Evolutionary conservation across 208 protist species (phyloP).

Genomic region (Leishmania gerbilli): DNA sequence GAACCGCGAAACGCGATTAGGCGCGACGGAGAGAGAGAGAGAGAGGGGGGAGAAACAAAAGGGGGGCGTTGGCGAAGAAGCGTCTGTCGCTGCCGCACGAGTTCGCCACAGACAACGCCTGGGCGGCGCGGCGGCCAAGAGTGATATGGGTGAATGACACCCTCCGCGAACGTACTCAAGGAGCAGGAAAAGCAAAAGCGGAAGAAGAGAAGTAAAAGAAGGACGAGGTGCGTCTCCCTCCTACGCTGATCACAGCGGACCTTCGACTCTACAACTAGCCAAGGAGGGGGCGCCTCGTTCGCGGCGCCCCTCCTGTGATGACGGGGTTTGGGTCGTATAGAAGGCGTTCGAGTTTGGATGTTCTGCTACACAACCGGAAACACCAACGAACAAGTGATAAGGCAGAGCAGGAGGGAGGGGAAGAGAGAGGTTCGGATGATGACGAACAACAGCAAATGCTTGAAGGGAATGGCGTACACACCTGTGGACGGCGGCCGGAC

Average conservation of each 20-base stretch:
- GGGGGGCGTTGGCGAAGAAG: not conserved
- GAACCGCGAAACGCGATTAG: not conserved
- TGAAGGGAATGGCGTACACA: not conserved
- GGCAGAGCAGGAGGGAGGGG: not conserved
- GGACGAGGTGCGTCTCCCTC: not conserved
- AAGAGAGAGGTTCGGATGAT: not conserved
- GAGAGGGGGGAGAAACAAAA: not conserved
- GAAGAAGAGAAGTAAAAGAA: conserved; percentile 9
- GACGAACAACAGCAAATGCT: conserved; percentile 3
- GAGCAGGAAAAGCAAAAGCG: not conserved
- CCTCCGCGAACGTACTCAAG: not conserved
- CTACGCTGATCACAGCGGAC: not conserved
- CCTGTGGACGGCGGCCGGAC: not conserved
- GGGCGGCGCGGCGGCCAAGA: not conserved
- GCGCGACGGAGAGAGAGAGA: not conserved
- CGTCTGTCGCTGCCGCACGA: not conserved
- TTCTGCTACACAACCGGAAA: not conserved
- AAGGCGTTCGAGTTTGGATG: not conserved
- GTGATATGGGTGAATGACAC: not conserved
- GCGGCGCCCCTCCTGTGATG: not conserved
- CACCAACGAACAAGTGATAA: not conserved
- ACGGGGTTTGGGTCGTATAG: not conserved
- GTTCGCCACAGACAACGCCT: not conserved
- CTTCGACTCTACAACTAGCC: not conserved
- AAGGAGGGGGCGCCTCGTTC: not conserved